Conservation (phyloP, 2,329 filamentous ascomycete genomes). For the Calonectria multiphialidica region DNA sequence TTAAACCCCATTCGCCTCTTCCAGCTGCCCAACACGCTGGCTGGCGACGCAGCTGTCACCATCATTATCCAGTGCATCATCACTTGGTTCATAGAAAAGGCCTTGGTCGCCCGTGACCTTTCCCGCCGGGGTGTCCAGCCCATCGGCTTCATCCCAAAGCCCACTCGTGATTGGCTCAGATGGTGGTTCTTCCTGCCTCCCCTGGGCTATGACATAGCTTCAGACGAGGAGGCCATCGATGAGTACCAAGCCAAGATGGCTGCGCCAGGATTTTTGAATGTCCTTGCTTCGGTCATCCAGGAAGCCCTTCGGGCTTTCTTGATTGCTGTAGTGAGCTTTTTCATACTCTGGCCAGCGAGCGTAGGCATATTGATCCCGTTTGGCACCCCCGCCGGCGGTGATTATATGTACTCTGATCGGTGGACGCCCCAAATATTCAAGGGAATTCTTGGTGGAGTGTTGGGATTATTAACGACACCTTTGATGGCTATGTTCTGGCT, state of each 20-base stretch:
- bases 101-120: conserved; percentile 63
- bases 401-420: conserved; percentile 56
- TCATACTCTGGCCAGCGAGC: conserved; percentile 57
- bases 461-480: conserved; percentile 61
- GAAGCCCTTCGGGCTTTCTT: conserved; percentile 43
- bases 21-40: conserved; percentile 62
- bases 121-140: conserved; percentile 58
- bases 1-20: conserved; percentile 60
- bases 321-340: conserved; percentile 51
- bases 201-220: neutral
- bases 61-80: conserved; percentile 62
- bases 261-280: neutral
- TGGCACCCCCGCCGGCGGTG: conserved; percentile 52
- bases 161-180: conserved; percentile 48
- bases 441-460: conserved; percentile 58
- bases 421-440: conserved; percentile 66
- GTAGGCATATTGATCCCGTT: conserved; percentile 57
- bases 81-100: conserved; percentile 64
- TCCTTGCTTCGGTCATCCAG: conserved; percentile 41
- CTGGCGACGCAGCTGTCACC: conserved; percentile 62
- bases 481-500: conserved; percentile 64
- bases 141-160: conserved; percentile 58
- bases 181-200: conserved; percentile 49
- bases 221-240: conserved; percentile 6
- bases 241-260: neutral